Evolutionary conservation across 345 rosid genomes (phyloP).

Genomic region (Clausena lansium): DNA sequence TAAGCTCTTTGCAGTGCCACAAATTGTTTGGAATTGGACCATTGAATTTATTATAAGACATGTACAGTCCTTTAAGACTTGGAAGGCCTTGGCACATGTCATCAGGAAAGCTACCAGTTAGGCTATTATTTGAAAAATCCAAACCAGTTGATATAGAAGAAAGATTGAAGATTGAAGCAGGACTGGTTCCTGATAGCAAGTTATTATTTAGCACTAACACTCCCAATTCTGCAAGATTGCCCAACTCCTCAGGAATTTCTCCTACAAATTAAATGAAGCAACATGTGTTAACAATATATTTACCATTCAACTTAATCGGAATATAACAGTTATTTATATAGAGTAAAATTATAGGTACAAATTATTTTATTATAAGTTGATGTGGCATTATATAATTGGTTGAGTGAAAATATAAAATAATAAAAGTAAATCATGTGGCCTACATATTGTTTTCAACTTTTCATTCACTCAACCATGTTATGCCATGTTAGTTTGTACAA

Average conservation of each 20-base stretch:
- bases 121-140: neutral
- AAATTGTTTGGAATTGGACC: neutral
- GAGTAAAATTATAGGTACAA: no score
- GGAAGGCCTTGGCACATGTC: neutral
- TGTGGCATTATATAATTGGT: no score
- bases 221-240: neutral
- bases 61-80: neutral
- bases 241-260: neutral
- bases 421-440: no score
- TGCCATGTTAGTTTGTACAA: no score
- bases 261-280: neutral
- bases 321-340: no score
- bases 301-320: no score
- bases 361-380: no score
- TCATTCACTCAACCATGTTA: no score
- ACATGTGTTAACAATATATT: no score
- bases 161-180: neutral
- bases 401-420: no score
- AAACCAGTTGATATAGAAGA: neutral
- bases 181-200: neutral
- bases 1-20: neutral
- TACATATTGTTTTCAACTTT: no score
- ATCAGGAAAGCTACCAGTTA: neutral
- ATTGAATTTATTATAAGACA: neutral
- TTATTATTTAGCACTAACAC: neutral